phyloP scores from a whole-genome alignment of 1,139 yeast species.

The Taiozyma onychis region DNA sequence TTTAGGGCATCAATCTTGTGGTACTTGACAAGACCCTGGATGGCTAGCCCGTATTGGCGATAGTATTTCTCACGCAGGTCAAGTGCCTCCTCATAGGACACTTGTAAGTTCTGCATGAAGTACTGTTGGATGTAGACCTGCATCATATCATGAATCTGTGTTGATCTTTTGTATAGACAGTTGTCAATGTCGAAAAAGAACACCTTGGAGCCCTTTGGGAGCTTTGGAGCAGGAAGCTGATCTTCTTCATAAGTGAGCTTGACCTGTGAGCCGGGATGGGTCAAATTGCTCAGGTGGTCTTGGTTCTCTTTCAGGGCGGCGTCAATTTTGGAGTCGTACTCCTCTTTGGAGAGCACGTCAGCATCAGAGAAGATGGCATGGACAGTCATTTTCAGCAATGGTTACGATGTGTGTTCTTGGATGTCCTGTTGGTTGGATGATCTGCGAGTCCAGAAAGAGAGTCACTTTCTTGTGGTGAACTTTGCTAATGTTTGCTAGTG shows the following conservation, averaged over 20 bases:
- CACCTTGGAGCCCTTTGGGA: constrained; percentile 29
- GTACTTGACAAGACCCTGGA: constrained; percentile 82
- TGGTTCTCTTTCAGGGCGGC: constrained; percentile 25
- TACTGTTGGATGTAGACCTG: constrained; percentile 77
- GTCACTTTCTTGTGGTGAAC: background rate
- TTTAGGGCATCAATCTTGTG: constrained; percentile 85
- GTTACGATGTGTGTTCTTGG: background rate
- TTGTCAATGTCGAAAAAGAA: constrained; percentile 93
- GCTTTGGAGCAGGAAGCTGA: constrained; percentile 19
- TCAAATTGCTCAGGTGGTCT: constrained; percentile 27
- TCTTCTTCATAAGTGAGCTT: constrained; percentile 21
- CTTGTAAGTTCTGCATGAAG: constrained; percentile 56
- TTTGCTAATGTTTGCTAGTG: background rate
- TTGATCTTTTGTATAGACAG: constrained; percentile 71
- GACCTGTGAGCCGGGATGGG: constrained; percentile 29
- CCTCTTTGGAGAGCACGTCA: background rate
- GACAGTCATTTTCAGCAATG: background rate
- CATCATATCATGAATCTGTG: constrained; percentile 81
- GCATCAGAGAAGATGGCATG: background rate
- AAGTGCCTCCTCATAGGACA: constrained; percentile 74
- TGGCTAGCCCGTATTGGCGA: constrained; percentile 83
- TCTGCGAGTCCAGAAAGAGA: background rate
- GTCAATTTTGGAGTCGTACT: constrained; percentile 14
- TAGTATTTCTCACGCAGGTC: constrained; percentile 70
- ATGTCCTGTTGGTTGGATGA: background rate